Evolutionary conservation across 176 grass and related monocot species (phyloP).

Genomic region (Ampelocalamus luodianensis): DNA sequence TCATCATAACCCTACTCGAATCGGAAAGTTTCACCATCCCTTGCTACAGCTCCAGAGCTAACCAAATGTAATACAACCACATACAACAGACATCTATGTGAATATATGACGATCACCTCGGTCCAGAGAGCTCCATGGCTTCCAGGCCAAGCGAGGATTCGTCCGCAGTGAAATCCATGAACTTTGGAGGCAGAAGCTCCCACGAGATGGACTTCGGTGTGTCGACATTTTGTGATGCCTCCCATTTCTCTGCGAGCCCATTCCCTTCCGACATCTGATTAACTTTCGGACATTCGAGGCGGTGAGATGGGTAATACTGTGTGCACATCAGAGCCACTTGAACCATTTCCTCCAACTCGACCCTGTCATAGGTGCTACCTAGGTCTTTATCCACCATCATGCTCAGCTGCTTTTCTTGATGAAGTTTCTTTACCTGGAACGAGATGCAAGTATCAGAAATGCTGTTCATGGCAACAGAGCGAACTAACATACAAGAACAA

Average conservation of each 20-base stretch:
- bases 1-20: constrained; percentile 11
- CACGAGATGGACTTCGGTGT: constrained; percentile 60
- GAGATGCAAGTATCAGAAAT: constrained; percentile 25
- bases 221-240: constrained; percentile 70
- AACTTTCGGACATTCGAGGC: constrained; percentile 92
- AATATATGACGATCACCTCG: constrained; percentile 50
- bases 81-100: neutral
- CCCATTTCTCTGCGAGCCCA: constrained; percentile 95
- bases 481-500: neutral
- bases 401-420: constrained; percentile 85
- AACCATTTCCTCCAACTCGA: constrained; percentile 93
- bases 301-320: constrained; percentile 80
- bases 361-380: constrained; percentile 65
- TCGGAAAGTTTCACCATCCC: too few relatives aligned
- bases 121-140: constrained; percentile 94
- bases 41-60: neutral
- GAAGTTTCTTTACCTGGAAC: constrained; percentile 87
- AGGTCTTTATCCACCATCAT: constrained; percentile 89
- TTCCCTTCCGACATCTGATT: constrained; percentile 94
- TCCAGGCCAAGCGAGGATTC: constrained; percentile 84
- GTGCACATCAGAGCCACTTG: constrained; percentile 89
- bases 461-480: neutral
- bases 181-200: constrained; percentile 67
- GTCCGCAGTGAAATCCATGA: constrained; percentile 64
- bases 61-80: constrained; percentile 7